phyloP scores from a whole-genome alignment of 1,284 basidiomycete genomes.

The Moesziomyces aphidis region DNA sequence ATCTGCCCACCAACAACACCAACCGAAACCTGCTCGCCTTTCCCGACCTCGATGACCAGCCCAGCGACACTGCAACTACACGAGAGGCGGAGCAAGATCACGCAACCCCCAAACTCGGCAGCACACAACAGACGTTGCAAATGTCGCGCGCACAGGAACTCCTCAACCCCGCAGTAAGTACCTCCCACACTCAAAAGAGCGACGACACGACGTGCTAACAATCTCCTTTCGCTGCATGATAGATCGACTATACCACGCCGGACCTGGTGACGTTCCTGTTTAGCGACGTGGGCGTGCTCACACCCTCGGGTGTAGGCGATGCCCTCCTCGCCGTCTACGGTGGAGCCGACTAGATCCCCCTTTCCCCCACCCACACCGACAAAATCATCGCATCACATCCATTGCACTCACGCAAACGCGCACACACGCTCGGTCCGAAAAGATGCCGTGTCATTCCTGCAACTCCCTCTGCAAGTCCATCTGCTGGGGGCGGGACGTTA shows the following conservation, averaged over 20 bases:
- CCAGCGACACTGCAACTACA: neutral
- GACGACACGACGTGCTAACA: no score
- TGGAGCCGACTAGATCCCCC: slow-evolving; percentile 47
- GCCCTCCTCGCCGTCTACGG: slow-evolving; percentile 88
- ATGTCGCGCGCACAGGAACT: slow-evolving; percentile 60
- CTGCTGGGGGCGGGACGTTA: neutral
- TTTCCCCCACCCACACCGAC: neutral
- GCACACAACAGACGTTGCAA: slow-evolving; percentile 2
- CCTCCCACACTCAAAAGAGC: neutral
- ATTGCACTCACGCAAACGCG: neutral
- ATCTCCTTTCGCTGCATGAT: neutral
- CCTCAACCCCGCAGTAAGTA: slow-evolving; percentile 56
- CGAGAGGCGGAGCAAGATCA: neutral
- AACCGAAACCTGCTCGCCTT: slow-evolving; percentile 39
- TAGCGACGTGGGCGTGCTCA: slow-evolving; percentile 89
- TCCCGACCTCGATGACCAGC: slow-evolving; percentile 21
- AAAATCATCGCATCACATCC: neutral
- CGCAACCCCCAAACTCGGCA: slow-evolving; percentile 12
- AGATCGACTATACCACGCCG: slow-evolving; percentile 70
- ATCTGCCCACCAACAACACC: slow-evolving; percentile 75
- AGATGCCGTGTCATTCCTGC: neutral
- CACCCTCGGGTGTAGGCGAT: slow-evolving; percentile 89
- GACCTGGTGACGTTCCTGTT: slow-evolving; percentile 90
- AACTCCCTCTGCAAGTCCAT: neutral
- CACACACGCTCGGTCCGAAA: neutral